Evolutionary conservation across 179 eudicot species (phyloP), one percentile per base, ranked within the genome.

Genomic region (Corrigiola litoralis): DNA sequence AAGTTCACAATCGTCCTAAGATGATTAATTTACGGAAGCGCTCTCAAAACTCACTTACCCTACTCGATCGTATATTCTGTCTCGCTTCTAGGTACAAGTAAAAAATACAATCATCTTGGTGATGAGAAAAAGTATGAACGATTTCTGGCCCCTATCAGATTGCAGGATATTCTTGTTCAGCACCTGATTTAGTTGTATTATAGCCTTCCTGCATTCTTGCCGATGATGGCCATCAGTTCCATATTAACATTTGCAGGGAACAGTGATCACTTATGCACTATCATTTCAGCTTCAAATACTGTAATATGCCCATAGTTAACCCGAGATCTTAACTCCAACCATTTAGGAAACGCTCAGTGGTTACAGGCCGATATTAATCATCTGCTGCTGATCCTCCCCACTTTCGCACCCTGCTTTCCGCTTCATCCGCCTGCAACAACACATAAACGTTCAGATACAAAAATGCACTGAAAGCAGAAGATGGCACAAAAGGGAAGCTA

Each of bases 351-450:
- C 6, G 6, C 2, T 27, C 27, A 9, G 33, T 57, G 17, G 25
- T 8, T 45, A 14, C 50, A 60, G 24, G 21, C 36, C 11, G 44
- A 28, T 34, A 21, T 81, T 69, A 76, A 28, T 81, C 55, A 17
- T 72, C 68, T 32, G 79, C 79, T 37, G 65, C 59, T 62, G 84
- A 69, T 64, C 97, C 95, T 50, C 97, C 97, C 97, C 97, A 90
- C 68, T 65, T 79, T 52, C 63, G 61, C 5, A 90, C 85, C 51
- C 97, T 80, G 25, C 74, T 76, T 81, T 79, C 87, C 6, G 82
- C 82, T 64, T 79, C 73, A 54, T 58, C 70, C 13, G 66, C 82
- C 82, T 79, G 65, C 34, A 66, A 28, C 56, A 59, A 47, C 11
- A 56, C 2, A 17, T 33, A 29, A 18, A 55, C 13, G 33, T 68